Conservation (phyloP, 1,284 basidiomycete genomes). For the Cryptococcus sp. region DNA sequence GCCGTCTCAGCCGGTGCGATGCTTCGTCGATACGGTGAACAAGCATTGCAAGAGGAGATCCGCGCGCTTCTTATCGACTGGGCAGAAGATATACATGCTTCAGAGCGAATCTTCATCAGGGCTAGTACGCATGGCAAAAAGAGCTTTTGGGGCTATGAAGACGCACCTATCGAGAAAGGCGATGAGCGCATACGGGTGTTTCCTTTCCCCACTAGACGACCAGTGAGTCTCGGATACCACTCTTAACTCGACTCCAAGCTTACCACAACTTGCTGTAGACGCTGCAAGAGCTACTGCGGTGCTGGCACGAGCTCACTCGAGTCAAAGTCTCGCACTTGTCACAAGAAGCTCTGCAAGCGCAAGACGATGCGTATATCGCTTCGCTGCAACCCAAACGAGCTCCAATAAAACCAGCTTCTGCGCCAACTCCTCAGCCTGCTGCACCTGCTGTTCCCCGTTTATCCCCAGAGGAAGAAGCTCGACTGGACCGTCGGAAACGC, state of each 20-base stretch:
- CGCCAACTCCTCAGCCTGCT: slow-evolving; percentile 47
- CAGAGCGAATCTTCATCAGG: slow-evolving; percentile 85
- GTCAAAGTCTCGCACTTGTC: slow-evolving; percentile 85
- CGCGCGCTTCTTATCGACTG: slow-evolving; percentile 76
- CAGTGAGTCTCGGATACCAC: slow-evolving; percentile 60
- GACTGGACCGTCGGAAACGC: slow-evolving; percentile 74
- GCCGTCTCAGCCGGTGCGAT: slow-evolving; percentile 94
- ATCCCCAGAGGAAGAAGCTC: slow-evolving; percentile 72
- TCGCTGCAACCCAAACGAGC: slow-evolving; percentile 69
- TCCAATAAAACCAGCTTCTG: slow-evolving; percentile 36
- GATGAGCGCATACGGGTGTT: slow-evolving; percentile 82
- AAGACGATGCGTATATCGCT: slow-evolving; percentile 83
- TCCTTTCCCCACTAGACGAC: slow-evolving; percentile 89
- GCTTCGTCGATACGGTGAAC: slow-evolving; percentile 92
- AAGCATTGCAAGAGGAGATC: slow-evolving; percentile 90
- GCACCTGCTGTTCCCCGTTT: slow-evolving; percentile 65
- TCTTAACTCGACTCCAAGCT: not conserved
- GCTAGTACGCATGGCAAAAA: slow-evolving; percentile 80
- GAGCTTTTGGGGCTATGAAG: slow-evolving; percentile 86
- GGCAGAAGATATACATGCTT: slow-evolving; percentile 76
- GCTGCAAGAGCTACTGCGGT: slow-evolving; percentile 83
- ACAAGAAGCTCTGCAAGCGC: slow-evolving; percentile 76
- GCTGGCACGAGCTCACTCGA: slow-evolving; percentile 81
- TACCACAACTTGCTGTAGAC: slow-evolving; percentile 60
- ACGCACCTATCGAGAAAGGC: slow-evolving; percentile 62